Evolutionary conservation across 306 rosid genomes (phyloP).

Genomic region (Corylus avellana): DNA sequence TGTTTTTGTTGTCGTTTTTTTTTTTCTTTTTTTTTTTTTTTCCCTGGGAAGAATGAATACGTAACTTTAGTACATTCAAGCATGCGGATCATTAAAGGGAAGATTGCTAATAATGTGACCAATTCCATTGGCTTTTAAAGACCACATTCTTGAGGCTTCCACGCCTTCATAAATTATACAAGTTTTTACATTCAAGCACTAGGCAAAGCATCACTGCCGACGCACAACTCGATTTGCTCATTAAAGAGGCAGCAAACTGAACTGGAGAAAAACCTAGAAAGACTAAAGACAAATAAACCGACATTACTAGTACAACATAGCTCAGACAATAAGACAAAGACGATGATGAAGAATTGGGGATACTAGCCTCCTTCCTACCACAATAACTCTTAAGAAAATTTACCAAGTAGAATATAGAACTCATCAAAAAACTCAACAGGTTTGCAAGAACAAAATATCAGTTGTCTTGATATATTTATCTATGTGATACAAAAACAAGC

Average conservation of each 20-base stretch:
- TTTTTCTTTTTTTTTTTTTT: too few relatives aligned
- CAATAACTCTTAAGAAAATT: neutral
- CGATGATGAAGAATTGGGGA: neutral
- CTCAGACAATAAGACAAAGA: neutral
- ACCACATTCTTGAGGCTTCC: too few relatives aligned
- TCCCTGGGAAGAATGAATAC: too few relatives aligned
- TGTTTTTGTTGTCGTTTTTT: too few relatives aligned
- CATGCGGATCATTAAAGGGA: too few relatives aligned
- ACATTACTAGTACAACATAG: neutral
- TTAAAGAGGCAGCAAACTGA: neutral
- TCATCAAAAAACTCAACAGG: neutral
- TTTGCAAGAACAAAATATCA: conserved; percentile 2
- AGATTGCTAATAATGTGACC: too few relatives aligned
- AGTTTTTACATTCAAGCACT: too few relatives aligned
- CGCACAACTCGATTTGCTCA: neutral
- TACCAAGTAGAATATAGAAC: neutral
- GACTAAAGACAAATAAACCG: neutral
- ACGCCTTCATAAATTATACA: too few relatives aligned
- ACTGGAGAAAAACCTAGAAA: neutral
- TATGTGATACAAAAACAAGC: conserved; percentile 12
- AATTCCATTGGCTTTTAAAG: too few relatives aligned
- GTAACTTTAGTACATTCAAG: too few relatives aligned
- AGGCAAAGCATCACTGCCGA: neutral
- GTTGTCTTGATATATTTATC: neutral
- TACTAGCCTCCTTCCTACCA: too few relatives aligned